Conservation (phyloP, 768 basidiomycete species). For the Cystofilobasidium ferigula region DNA sequence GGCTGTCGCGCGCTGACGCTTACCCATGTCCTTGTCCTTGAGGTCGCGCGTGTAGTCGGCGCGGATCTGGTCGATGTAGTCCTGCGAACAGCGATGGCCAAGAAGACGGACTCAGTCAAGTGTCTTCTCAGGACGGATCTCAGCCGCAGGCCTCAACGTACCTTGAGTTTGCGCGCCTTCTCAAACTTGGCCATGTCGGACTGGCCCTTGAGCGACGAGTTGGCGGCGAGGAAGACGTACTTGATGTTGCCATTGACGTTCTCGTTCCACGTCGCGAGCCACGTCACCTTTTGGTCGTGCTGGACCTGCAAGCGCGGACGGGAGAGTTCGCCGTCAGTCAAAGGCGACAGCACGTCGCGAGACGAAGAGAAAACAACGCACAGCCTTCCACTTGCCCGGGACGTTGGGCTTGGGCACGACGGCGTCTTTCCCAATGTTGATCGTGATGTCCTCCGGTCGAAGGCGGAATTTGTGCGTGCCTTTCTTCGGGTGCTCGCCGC, state of each 20-base stretch:
- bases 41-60: slow-evolving; percentile 74
- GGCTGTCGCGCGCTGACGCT: slow-evolving; percentile 93
- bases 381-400: slow-evolving; percentile 78
- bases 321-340: neutral
- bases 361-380: slow-evolving; percentile 42
- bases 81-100: slow-evolving; percentile 42
- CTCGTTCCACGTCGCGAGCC: slow-evolving; percentile 98
- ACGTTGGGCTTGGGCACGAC: slow-evolving; percentile 77
- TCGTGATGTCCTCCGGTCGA: slow-evolving; percentile 82
- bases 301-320: slow-evolving; percentile 29
- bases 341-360: no score
- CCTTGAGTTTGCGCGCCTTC: slow-evolving; percentile 93
- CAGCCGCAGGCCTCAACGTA: slow-evolving; percentile 37
- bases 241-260: slow-evolving; percentile 92
- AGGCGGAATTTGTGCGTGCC: slow-evolving; percentile 85
- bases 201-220: slow-evolving; percentile 93
- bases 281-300: slow-evolving; percentile 94
- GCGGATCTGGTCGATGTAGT: slow-evolving; percentile 81
- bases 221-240: slow-evolving; percentile 97
- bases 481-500: slow-evolving; percentile 96
- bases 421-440: slow-evolving; percentile 75
- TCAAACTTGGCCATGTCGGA: slow-evolving; percentile 97
- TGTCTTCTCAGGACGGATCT: neutral
- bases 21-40: slow-evolving; percentile 81
- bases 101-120: neutral